These are phyloP conservation scores for Xylaria sp. DNA, from an alignment of 2,329 filamentous ascomycete genomes.

Conservation along the genomic window DNA sequence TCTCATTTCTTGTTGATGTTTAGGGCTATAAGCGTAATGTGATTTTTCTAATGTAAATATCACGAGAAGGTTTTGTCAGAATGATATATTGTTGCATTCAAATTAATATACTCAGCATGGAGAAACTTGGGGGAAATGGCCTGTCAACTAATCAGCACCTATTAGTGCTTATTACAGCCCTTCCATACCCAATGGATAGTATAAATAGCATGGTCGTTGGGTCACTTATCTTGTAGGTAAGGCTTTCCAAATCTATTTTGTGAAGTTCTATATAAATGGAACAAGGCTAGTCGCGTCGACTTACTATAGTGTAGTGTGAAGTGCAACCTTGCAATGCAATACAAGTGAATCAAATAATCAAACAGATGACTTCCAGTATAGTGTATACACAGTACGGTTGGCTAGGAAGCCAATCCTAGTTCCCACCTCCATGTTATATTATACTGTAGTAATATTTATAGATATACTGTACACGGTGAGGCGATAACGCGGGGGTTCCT, in stretches of 20 bases:
- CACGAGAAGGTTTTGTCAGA: background rate
- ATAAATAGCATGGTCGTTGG: background rate
- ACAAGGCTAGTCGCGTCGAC: background rate
- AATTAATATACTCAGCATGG: background rate
- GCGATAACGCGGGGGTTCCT: background rate
- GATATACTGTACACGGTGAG: background rate
- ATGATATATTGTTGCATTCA: background rate
- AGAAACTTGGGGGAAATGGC: background rate
- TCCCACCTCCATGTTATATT: background rate
- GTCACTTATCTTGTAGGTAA: background rate
- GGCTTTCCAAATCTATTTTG: background rate
- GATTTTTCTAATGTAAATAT: background rate
- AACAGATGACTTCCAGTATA: too few relatives aligned
- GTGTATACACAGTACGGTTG: too few relatives aligned
- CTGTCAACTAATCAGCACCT: conserved; percentile 3
- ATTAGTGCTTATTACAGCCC: conserved; percentile 20
- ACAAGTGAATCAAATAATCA: too few relatives aligned
- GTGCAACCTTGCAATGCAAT: too few relatives aligned
- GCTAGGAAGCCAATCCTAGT: background rate
- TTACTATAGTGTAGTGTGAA: too few relatives aligned
- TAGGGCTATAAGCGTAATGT: background rate
- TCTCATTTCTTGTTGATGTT: background rate
- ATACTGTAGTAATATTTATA: background rate
- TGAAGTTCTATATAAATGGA: too few relatives aligned
- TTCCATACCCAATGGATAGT: background rate